These are phyloP conservation scores for Botrytis elliptica DNA, from an alignment of 2,329 filamentous ascomycete genomes.

Conservation along the genomic window DNA sequence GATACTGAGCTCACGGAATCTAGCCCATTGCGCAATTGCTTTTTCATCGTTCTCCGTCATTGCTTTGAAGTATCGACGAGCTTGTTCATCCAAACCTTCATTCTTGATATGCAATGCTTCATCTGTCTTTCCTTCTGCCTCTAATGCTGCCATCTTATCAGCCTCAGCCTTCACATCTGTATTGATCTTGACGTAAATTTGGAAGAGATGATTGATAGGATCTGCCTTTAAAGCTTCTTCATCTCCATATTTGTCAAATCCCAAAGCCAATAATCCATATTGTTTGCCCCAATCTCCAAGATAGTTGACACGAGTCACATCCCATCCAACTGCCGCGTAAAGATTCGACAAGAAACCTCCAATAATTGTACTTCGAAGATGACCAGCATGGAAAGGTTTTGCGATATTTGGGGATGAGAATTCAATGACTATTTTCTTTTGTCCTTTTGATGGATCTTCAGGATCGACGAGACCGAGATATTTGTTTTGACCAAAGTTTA, in stretches of 20 bases:
- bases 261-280: slow-evolving; percentile 67
- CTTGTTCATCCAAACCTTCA: slow-evolving; percentile 68
- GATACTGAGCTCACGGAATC: slow-evolving; percentile 67
- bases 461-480: slow-evolving; percentile 61
- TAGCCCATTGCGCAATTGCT: slow-evolving; percentile 61
- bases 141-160: slow-evolving; percentile 56
- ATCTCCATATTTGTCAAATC: slow-evolving; percentile 71
- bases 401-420: slow-evolving; percentile 86
- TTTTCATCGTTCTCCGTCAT: slow-evolving; percentile 66
- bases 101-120: slow-evolving; percentile 51
- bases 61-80: slow-evolving; percentile 68
- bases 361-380: slow-evolving; percentile 75
- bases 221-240: slow-evolving; percentile 69
- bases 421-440: slow-evolving; percentile 65
- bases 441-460: slow-evolving; percentile 51
- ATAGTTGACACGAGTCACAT: slow-evolving; percentile 71
- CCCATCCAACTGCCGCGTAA: slow-evolving; percentile 67
- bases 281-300: slow-evolving; percentile 79
- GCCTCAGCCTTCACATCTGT: slow-evolving; percentile 63
- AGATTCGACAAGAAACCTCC: slow-evolving; percentile 70
- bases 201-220: slow-evolving; percentile 78
- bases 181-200: slow-evolving; percentile 78
- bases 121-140: slow-evolving; percentile 43
- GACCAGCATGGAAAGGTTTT: slow-evolving; percentile 75
- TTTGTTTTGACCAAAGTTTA: slow-evolving; percentile 63